Conservation (phyloP, 768 basidiomycete species). For the Tylopilus subfusipes region DNA sequence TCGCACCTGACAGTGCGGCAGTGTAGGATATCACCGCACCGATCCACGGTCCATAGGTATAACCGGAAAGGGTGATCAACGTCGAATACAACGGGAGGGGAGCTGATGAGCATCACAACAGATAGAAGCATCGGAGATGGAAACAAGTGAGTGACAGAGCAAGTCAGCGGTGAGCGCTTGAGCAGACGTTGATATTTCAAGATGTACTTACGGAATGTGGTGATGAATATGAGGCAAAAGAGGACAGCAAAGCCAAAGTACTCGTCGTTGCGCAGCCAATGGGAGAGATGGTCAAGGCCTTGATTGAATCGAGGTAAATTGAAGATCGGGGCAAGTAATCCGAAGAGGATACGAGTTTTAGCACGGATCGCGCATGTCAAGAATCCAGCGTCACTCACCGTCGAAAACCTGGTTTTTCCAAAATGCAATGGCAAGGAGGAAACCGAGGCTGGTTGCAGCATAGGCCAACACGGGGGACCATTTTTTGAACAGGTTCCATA, state of each 20-base stretch:
- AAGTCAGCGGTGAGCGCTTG: slow-evolving; percentile 11
- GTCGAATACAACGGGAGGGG: slow-evolving; percentile 92
- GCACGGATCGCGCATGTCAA: background rate
- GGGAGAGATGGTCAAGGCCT: slow-evolving; percentile 82
- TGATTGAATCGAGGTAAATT: slow-evolving; percentile 6
- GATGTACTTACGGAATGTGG: slow-evolving; percentile 72
- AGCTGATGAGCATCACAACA: slow-evolving; percentile 42
- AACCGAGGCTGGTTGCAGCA: slow-evolving; percentile 69
- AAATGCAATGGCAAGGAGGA: slow-evolving; percentile 77
- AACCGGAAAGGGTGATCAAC: slow-evolving; percentile 86
- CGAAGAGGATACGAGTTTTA: slow-evolving; percentile 1
- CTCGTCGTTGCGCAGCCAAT: slow-evolving; percentile 70
- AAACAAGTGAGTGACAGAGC: slow-evolving; percentile 1
- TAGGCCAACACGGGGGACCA: slow-evolving; percentile 81
- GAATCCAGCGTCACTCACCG: slow-evolving; percentile 45
- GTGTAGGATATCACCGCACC: slow-evolving; percentile 86
- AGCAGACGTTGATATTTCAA: background rate
- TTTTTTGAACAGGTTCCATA: slow-evolving; percentile 58
- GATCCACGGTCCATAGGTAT: slow-evolving; percentile 81
- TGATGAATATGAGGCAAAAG: slow-evolving; percentile 79
- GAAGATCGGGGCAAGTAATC: background rate
- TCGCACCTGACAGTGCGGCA: slow-evolving; percentile 80
- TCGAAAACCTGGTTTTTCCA: slow-evolving; percentile 81
- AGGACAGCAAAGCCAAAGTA: slow-evolving; percentile 75
- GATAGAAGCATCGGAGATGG: slow-evolving; percentile 4